A percentile compares a stretch with the other conserved stretches of the same genome.
Evolutionary conservation across 202 grass and related monocot species (phyloP).

Genomic region (Brachypodium distachyon): DNA sequence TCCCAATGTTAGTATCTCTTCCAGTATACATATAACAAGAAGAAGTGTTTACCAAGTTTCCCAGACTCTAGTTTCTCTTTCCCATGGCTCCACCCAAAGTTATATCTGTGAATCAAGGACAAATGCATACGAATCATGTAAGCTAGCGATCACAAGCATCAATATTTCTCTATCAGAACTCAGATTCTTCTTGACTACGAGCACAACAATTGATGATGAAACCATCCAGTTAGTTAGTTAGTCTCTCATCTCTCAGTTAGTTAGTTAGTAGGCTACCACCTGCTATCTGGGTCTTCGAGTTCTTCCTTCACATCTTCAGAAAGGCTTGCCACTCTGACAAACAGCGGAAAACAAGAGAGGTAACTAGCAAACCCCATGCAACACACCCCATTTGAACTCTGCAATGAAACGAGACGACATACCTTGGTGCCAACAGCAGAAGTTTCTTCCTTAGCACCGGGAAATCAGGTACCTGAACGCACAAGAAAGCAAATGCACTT

Average conservation of each 20-base stretch:
- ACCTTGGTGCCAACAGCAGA: conserved; percentile 62
- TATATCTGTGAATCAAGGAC: conserved; percentile 42
- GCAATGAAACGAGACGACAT: neutral
- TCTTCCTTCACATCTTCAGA: conserved; percentile 53
- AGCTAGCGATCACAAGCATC: neutral
- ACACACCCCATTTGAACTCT: neutral
- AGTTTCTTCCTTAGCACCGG: conserved; percentile 54
- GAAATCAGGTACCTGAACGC: conserved; percentile 56
- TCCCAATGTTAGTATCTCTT: neutral
- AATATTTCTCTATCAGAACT: too few species aligned
- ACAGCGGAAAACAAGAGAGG: neutral
- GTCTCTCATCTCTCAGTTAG: too few species aligned
- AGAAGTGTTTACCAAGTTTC: conserved; percentile 59
- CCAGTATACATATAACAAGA: neutral
- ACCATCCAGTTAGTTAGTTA: neutral
- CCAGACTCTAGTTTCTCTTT: conserved; percentile 86
- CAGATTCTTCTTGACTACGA: too few species aligned
- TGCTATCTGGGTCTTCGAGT: conserved; percentile 88
- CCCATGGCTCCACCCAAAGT: conserved; percentile 97
- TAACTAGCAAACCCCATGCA: neutral
- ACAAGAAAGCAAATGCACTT: neutral
- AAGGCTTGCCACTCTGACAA: conserved; percentile 55
- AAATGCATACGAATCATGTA: neutral
- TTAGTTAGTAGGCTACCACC: too few species aligned
- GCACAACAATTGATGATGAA: too few species aligned